Conservation (phyloP, 306 rosid species). For the Cicer yamashitae region DNA sequence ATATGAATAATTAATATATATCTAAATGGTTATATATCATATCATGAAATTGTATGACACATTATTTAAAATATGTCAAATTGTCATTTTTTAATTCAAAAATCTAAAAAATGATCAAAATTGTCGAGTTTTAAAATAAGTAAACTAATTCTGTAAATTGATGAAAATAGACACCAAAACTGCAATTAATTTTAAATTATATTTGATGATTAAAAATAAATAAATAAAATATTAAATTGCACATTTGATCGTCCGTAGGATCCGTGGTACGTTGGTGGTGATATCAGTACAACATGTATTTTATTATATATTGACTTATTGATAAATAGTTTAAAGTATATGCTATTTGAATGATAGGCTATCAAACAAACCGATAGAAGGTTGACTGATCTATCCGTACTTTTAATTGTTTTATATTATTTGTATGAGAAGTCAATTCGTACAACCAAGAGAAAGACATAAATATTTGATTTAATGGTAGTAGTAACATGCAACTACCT, state of each 20-base stretch:
- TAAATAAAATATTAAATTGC: background rate
- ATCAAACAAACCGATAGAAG: background rate
- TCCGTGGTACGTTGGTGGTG: conserved; percentile 56
- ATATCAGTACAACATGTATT: background rate
- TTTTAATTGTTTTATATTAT: background rate
- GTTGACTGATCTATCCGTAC: background rate
- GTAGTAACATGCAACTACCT: conserved; percentile 57
- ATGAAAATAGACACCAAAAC: no score
- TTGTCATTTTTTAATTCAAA: no score
- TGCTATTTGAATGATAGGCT: conserved; percentile 11
- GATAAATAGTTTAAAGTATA: background rate
- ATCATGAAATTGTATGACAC: no score
- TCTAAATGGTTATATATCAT: no score
- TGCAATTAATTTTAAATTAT: no score
- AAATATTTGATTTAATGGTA: conserved; percentile 15
- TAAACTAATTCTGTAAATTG: no score
- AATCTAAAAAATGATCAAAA: no score
- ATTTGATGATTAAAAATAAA: background rate
- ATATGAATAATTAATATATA: no score
- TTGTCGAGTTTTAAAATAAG: no score
- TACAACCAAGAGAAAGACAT: conserved; percentile 35
- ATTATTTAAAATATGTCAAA: no score
- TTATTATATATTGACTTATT: background rate
- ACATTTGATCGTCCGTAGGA: conserved; percentile 28
- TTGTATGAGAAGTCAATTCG: conserved; percentile 37